A percentile compares a stretch with the other conserved stretches of the same genome.
phyloP scores from a whole-genome alignment of 2,329 filamentous ascomycete genomes.

The Trichoderma atroviride region DNA sequence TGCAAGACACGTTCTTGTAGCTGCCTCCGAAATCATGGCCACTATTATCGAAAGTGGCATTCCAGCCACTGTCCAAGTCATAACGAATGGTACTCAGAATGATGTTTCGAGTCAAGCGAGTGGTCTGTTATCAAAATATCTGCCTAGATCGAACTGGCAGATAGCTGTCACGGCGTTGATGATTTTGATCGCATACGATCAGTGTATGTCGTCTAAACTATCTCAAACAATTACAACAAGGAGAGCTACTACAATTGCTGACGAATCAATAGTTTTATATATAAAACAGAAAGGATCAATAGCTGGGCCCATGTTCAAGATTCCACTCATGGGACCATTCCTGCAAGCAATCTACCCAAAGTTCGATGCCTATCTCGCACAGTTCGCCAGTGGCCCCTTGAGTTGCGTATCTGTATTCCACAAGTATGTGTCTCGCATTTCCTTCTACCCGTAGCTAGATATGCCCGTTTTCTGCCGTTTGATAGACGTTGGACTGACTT shows the following conservation, averaged over 20 bases:
- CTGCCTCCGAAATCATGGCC: slow-evolving; percentile 2
- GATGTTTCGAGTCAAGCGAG: background rate
- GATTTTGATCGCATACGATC: background rate
- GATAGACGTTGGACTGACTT: background rate
- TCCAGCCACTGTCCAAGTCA: background rate
- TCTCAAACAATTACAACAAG: background rate
- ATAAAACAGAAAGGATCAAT: slow-evolving; percentile 12
- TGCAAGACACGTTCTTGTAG: background rate
- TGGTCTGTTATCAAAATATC: background rate
- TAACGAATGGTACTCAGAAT: background rate
- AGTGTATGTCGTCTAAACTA: background rate
- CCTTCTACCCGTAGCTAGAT: background rate
- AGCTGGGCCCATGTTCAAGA: slow-evolving; percentile 20
- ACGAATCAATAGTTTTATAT: background rate
- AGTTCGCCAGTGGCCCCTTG: slow-evolving; percentile 13
- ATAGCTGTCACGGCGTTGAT: slow-evolving; percentile 1
- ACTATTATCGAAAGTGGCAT: slow-evolving; percentile 14
- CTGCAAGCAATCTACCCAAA: slow-evolving; percentile 19
- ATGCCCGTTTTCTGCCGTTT: no score
- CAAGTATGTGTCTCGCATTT: background rate
- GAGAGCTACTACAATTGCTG: background rate
- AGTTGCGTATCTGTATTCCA: slow-evolving; percentile 22
- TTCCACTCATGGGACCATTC: slow-evolving; percentile 16
- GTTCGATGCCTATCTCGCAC: slow-evolving; percentile 16
- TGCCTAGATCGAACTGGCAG: background rate